phyloP scores from a whole-genome alignment of 345 rosid genomes.

The Pistacia integerrima region DNA sequence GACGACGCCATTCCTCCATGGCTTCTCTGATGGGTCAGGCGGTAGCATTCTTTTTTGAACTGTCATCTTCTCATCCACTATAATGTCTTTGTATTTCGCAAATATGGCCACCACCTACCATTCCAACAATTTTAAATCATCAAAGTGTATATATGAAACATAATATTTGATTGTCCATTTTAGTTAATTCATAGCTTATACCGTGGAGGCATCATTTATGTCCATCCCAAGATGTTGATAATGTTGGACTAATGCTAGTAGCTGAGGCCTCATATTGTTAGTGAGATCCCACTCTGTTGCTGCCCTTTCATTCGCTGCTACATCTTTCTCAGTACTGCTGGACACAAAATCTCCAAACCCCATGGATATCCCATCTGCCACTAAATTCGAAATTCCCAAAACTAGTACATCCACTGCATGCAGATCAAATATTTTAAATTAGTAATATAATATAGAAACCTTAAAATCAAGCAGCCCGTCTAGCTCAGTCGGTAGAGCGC shows the following conservation, averaged over 20 bases:
- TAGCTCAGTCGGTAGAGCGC: constrained; percentile 51
- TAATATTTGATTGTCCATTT: neutral
- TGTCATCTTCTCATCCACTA: constrained; percentile 42
- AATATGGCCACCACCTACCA: constrained; percentile 39
- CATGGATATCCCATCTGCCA: constrained; percentile 48
- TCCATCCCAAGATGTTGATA: constrained; percentile 33
- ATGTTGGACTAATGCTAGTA: too few species aligned
- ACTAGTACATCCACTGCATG: constrained; percentile 35
- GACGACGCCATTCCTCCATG: constrained; percentile 43
- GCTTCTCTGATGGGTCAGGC: constrained; percentile 25
- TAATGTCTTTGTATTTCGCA: constrained; percentile 34
- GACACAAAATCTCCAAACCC: constrained; percentile 42
- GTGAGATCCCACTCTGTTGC: constrained; percentile 38
- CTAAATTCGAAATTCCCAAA: constrained; percentile 42
- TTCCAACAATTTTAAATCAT: too few species aligned
- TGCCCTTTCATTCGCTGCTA: constrained; percentile 29
- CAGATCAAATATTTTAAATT: neutral
- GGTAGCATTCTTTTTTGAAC: constrained; percentile 27
- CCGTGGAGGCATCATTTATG: constrained; percentile 34
- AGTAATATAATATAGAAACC: too few species aligned
- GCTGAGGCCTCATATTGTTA: constrained; percentile 19
- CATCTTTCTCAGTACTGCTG: constrained; percentile 35
- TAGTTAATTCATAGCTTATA: constrained; percentile 2
- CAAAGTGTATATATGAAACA: neutral
- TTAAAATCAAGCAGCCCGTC: constrained; percentile 28